Percentiles rank a stretch among this genome's conserved stretches.
phyloP scores from a whole-genome alignment of 352 stramenopile species.

The Pythium insidiosum region DNA sequence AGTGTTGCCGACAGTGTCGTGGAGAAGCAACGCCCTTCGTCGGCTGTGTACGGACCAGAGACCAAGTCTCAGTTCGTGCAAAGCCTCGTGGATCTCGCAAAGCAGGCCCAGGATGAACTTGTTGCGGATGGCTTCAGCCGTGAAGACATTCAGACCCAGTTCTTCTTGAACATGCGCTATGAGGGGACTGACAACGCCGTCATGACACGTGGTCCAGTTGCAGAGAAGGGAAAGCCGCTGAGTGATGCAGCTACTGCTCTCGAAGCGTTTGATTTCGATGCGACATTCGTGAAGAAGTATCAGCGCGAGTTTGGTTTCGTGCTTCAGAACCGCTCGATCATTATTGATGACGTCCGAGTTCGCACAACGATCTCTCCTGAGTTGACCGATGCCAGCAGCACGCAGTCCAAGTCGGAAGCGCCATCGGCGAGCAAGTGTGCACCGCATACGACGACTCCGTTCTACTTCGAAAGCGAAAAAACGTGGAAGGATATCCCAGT shows the following conservation, averaged over 20 bases:
- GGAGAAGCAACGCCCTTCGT: constrained; percentile 93
- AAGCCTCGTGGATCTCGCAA: constrained; percentile 38
- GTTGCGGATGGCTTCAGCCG: constrained; percentile 73
- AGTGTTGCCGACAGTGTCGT: constrained; percentile 96
- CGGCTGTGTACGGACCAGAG: constrained; percentile 39
- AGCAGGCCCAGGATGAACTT: constrained; percentile 62
- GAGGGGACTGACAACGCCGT: constrained; percentile 97
- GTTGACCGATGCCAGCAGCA: constrained; percentile 25
- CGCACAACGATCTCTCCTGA: constrained; percentile 89
- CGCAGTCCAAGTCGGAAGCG: background rate
- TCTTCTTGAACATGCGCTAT: constrained; percentile 98
- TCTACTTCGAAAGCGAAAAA: constrained; percentile 81
- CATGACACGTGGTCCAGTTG: constrained; percentile 86
- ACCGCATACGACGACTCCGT: constrained; percentile 54
- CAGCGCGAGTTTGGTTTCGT: constrained; percentile 98
- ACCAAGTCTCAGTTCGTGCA: constrained; percentile 44
- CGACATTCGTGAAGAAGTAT: constrained; percentile 90
- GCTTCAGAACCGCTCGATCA: constrained; percentile 87
- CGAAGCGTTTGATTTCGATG: constrained; percentile 76
- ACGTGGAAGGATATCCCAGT: constrained; percentile 83
- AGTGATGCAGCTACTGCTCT: constrained; percentile 19
- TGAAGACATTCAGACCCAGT: constrained; percentile 91
- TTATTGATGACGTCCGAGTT: constrained; percentile 97
- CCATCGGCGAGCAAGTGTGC: constrained; percentile 9
- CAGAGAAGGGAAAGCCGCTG: constrained; percentile 27